These are phyloP conservation scores for Tillandsia leiboldiana DNA, from an alignment of 176 grass and related monocot genomes.

Conservation along the genomic window DNA sequence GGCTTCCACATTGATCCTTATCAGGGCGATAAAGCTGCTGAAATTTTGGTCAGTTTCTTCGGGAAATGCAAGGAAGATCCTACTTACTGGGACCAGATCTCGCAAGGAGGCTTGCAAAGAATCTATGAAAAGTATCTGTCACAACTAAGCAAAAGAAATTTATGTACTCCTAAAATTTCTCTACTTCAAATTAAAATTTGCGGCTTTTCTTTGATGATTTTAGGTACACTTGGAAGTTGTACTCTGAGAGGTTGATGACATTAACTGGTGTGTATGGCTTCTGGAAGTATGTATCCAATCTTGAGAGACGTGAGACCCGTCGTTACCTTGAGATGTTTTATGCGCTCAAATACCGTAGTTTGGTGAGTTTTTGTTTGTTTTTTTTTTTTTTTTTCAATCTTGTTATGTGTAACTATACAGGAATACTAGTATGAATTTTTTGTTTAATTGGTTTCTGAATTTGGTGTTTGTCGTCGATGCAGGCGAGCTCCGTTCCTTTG, in stretches of 20 bases:
- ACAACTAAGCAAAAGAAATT: not conserved
- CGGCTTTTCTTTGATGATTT: not conserved
- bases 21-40: conserved; percentile 2
- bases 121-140: conserved; percentile 1
- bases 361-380: not conserved
- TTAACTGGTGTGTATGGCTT: conserved; percentile 10
- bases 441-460: not conserved
- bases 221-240: conserved; percentile 10
- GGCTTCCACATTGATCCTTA: conserved; percentile 13
- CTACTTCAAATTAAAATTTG: not conserved
- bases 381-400: not conserved
- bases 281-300: conserved; percentile 1
- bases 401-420: not conserved
- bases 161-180: no score
- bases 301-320: conserved; percentile 3
- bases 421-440: not conserved
- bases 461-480: not conserved
- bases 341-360: conserved; percentile 6
- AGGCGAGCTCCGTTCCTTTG: not conserved
- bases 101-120: not conserved
- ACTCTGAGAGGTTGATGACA: conserved; percentile 6
- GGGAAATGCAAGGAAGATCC: conserved; percentile 6
- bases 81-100: conserved; percentile 2
- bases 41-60: conserved; percentile 5
- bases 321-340: conserved; percentile 14